These are phyloP conservation scores for Penicillium silybi DNA, from an alignment of 495 filamentous ascomycete species.

Conservation along the genomic window DNA sequence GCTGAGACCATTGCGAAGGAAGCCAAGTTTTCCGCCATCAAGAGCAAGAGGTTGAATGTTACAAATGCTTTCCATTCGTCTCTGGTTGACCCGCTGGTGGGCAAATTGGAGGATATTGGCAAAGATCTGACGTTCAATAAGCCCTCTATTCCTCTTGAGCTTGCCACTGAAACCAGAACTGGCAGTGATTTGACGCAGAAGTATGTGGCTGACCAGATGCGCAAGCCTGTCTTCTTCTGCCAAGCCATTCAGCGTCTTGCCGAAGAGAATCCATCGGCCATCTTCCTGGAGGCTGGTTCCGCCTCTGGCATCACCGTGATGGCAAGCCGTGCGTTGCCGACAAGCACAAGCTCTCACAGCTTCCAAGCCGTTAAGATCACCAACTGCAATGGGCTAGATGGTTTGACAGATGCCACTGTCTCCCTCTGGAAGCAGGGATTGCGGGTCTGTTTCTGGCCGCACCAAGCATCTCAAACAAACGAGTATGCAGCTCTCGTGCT, in stretches of 20 bases:
- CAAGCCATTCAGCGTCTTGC: slow-evolving; percentile 44
- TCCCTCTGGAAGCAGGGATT: slow-evolving; percentile 46
- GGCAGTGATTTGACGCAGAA: slow-evolving; percentile 33
- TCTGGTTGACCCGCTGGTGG: slow-evolving; percentile 39
- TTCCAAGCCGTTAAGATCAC: slow-evolving; percentile 47
- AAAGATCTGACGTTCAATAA: slow-evolving; percentile 24
- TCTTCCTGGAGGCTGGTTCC: slow-evolving; percentile 53
- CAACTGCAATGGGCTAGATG: slow-evolving; percentile 16
- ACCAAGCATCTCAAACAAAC: slow-evolving; percentile 34
- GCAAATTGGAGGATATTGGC: slow-evolving; percentile 23
- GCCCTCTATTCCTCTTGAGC: slow-evolving; percentile 31
- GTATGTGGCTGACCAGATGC: slow-evolving; percentile 44
- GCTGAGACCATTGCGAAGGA: neutral
- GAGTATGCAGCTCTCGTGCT: slow-evolving; percentile 36
- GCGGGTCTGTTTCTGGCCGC: slow-evolving; percentile 43
- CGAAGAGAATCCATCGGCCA: slow-evolving; percentile 23
- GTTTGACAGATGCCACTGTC: slow-evolving; percentile 39
- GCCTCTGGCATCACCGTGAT: slow-evolving; percentile 45
- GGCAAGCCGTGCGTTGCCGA: slow-evolving; percentile 29
- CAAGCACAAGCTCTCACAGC: slow-evolving; percentile 2
- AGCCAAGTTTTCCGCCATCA: slow-evolving; percentile 14
- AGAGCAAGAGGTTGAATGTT: slow-evolving; percentile 38
- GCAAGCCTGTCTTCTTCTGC: slow-evolving; percentile 49
- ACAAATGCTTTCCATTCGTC: slow-evolving; percentile 52
- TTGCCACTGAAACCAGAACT: slow-evolving; percentile 20